Evolutionary conservation across 148 eudicot species (phyloP), one percentile per base, ranked within the genome.

Genomic region (Gaultheria prostrata): DNA sequence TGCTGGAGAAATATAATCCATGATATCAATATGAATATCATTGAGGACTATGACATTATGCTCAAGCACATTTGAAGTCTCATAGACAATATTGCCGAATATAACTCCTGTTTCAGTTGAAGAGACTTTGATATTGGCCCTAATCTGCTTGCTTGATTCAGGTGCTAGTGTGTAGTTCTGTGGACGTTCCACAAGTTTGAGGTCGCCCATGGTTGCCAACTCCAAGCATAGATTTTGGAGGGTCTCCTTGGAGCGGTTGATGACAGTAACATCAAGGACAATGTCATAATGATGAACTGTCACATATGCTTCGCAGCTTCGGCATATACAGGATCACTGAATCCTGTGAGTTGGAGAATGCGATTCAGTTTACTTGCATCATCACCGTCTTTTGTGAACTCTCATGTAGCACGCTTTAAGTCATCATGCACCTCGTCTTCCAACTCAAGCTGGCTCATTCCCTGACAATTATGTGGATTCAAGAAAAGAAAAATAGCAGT

Each of bases 351-450:
- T 89, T 94, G 98, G 87, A 94, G 94, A 87, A 96, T 93, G 56
- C 98, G 98, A 45, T 93, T 95, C 74, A 95, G 92, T 82, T 91
- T 95, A 83, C 94, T 94, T 12, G 95, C 98, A 89, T 93, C 97
- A 74, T 94, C 92, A 71, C 88, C 92, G 54, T 95, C 97, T 87
- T 92, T 93, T 53, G 89, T 85, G 74, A 94, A 95, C 85, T 95
- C 98, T 83, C 98, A 96, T 72, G 98, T 95, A 80, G 98, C 98
- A 84, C 98, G 95, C 81, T 94, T 95, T 43, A 95, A 89, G 90
- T 95, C 98, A 88, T 94, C 98, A 83, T 95, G 98, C 80, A 95
- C 98, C 88, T 93, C 91, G 80, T 95, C 98, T 90, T 95, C 98
- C 93, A 95, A 84, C 88, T 95, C 98, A 80, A 94, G 94, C 89